These are phyloP conservation scores for Eudorina sp. DNA, from an alignment of 139 green algal genomes.

Conservation along the genomic window DNA sequence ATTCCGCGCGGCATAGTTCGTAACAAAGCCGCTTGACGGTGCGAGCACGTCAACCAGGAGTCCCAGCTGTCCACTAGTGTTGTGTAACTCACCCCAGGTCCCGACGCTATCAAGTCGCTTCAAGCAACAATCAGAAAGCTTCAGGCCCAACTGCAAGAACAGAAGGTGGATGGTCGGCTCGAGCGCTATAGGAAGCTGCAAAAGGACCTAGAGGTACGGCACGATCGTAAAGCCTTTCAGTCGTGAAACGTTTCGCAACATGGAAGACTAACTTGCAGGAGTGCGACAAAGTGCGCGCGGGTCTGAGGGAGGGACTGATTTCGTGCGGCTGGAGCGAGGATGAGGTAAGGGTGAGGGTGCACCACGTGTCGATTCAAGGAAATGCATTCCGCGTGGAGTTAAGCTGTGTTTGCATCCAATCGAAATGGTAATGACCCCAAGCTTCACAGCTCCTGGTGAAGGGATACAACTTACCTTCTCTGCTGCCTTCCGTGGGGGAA, in stretches of 20 bases:
- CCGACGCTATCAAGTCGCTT: conserved; percentile 41
- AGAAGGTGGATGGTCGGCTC: conserved; percentile 21
- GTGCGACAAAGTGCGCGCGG: conserved; percentile 17
- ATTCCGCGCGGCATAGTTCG: background rate
- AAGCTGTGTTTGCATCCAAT: too few relatives aligned
- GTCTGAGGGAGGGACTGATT: background rate
- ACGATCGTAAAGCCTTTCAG: background rate
- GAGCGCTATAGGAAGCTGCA: conserved; percentile 39
- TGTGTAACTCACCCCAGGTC: background rate
- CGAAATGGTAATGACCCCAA: too few relatives aligned
- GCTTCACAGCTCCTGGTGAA: too few relatives aligned
- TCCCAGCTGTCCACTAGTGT: background rate
- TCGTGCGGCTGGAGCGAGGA: background rate
- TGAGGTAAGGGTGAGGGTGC: conserved; percentile 24
- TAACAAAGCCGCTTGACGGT: background rate
- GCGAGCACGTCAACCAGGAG: background rate
- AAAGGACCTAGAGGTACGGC: conserved; percentile 40
- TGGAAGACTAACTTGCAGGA: conserved; percentile 6
- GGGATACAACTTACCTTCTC: too few relatives aligned
- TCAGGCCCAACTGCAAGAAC: conserved; percentile 20
- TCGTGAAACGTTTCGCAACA: background rate
- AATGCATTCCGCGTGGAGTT: too few relatives aligned
- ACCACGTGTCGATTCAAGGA: too few relatives aligned
- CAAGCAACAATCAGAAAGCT: conserved; percentile 19
- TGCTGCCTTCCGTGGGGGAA: too few relatives aligned